A percentile compares a stretch with the other conserved stretches of the same genome.
Evolutionary conservation across 768 basidiomycete species (phyloP).

Genomic region (Termitomyces sp.): DNA sequence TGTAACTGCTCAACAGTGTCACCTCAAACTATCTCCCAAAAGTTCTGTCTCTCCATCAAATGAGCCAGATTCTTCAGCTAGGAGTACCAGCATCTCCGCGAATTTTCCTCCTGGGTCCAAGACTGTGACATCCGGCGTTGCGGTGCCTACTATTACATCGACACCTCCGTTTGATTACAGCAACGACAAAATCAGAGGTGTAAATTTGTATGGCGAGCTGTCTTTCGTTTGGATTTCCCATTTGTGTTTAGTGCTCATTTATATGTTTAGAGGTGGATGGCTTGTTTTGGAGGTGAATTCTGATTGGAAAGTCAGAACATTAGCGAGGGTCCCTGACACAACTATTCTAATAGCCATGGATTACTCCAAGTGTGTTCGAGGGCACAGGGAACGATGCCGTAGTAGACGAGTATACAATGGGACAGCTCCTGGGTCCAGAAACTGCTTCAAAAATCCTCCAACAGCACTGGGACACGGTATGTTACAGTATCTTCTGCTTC

Average conservation of each 20-base stretch:
- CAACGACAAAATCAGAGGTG: slow-evolving; percentile 43
- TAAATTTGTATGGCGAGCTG: slow-evolving; percentile 44
- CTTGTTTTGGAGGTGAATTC: slow-evolving; percentile 49
- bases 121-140: not conserved
- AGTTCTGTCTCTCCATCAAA: not conserved
- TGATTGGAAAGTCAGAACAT: not conserved
- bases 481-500: slow-evolving; percentile 7
- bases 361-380: slow-evolving; percentile 69
- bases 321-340: not conserved
- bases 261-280: slow-evolving; percentile 47
- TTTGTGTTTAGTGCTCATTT: not conserved
- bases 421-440: slow-evolving; percentile 40
- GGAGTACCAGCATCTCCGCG: slow-evolving; percentile 1
- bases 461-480: slow-evolving; percentile 52
- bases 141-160: slow-evolving; percentile 13
- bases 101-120: not conserved
- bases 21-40: slow-evolving; percentile 2
- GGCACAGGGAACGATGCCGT: slow-evolving; percentile 49
- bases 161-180: slow-evolving; percentile 38
- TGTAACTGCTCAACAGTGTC: slow-evolving; percentile 27
- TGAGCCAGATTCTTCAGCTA: not conserved
- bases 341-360: slow-evolving; percentile 52
- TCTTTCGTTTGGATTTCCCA: not conserved
- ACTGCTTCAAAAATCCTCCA: slow-evolving; percentile 37
- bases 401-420: slow-evolving; percentile 60